These are phyloP conservation scores for Auxenochlorella protothecoides DNA, from an alignment of 139 green algal genomes.

Conservation along the genomic window DNA sequence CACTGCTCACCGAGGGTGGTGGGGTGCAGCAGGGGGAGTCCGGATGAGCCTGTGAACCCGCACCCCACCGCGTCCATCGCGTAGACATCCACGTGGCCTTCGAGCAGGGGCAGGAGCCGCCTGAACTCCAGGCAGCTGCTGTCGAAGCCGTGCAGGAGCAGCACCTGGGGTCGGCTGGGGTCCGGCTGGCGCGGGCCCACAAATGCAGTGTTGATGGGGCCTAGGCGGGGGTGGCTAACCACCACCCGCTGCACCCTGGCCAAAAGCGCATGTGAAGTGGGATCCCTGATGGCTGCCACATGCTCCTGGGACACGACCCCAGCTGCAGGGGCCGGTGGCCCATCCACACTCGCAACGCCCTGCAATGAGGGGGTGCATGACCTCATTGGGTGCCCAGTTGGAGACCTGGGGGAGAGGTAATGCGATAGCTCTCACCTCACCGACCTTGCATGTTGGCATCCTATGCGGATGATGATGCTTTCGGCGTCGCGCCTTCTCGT, in stretches of 20 bases:
- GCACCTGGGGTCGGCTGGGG: slow-evolving; percentile 35
- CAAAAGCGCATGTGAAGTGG: slow-evolving; percentile 24
- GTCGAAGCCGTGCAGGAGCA: slow-evolving; percentile 89
- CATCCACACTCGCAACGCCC: no score
- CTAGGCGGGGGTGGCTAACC: background rate
- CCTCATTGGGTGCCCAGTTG: no score
- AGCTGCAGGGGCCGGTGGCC: background rate
- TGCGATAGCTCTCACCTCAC: no score
- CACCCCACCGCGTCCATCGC: slow-evolving; percentile 60
- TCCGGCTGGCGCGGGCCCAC: slow-evolving; percentile 13
- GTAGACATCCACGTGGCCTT: slow-evolving; percentile 25
- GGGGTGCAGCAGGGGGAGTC: background rate
- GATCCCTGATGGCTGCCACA: slow-evolving; percentile 19
- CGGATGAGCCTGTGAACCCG: slow-evolving; percentile 9
- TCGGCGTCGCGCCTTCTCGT: no score
- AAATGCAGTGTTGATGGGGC: slow-evolving; percentile 25
- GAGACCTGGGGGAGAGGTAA: no score
- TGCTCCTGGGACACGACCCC: slow-evolving; percentile 8
- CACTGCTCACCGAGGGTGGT: no score
- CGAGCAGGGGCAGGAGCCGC: slow-evolving; percentile 62
- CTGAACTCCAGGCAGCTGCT: slow-evolving; percentile 74
- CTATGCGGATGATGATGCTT: no score
- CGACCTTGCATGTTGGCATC: no score
- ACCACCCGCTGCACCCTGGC: slow-evolving; percentile 9
- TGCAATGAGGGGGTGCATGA: no score